Conservation (phyloP, 129 eudicot genomes). For the Centaurea solstitialis region DNA sequence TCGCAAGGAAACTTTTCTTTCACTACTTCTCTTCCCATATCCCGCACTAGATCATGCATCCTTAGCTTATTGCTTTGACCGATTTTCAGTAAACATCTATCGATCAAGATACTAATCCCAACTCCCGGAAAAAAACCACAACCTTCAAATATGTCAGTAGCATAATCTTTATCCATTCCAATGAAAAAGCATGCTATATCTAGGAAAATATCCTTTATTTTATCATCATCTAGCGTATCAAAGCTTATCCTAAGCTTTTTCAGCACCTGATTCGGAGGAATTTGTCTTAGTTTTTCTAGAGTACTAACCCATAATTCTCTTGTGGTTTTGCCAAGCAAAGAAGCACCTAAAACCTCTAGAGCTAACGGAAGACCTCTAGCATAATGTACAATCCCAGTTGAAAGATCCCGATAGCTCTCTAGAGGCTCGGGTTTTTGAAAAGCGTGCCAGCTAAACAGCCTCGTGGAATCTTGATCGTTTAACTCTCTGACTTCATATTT, state of each 20-base stretch:
- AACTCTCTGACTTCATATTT: constrained; percentile 20
- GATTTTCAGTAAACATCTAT: constrained; percentile 13
- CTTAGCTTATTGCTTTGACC: constrained; percentile 3
- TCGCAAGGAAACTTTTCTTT: constrained; percentile 11
- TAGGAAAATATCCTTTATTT: constrained; percentile 25
- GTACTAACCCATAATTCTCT: constrained; percentile 13
- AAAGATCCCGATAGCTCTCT: neutral
- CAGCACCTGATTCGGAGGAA: constrained; percentile 15
- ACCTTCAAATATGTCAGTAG: constrained; percentile 8
- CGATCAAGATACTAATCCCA: constrained; percentile 21
- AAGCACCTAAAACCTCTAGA: constrained; percentile 41
- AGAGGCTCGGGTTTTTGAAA: neutral
- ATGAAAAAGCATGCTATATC: constrained; percentile 37
- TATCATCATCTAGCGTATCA: constrained; percentile 18
- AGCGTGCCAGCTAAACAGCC: constrained; percentile 37
- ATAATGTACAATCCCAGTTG: constrained; percentile 10
- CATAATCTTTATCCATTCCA: constrained; percentile 21
- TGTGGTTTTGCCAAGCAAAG: constrained; percentile 1
- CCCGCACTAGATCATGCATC: constrained; percentile 43
- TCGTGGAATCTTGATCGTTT: constrained; percentile 10
- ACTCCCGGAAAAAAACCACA: constrained; percentile 17
- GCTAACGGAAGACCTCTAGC: constrained; percentile 36
- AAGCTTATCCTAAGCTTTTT: constrained; percentile 25
- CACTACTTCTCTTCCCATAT: constrained; percentile 36
- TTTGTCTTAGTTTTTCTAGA: constrained; percentile 1